These are phyloP conservation scores for Blastobotrys americana DNA, from an alignment of 805 yeast genomes.

Conservation along the genomic window DNA sequence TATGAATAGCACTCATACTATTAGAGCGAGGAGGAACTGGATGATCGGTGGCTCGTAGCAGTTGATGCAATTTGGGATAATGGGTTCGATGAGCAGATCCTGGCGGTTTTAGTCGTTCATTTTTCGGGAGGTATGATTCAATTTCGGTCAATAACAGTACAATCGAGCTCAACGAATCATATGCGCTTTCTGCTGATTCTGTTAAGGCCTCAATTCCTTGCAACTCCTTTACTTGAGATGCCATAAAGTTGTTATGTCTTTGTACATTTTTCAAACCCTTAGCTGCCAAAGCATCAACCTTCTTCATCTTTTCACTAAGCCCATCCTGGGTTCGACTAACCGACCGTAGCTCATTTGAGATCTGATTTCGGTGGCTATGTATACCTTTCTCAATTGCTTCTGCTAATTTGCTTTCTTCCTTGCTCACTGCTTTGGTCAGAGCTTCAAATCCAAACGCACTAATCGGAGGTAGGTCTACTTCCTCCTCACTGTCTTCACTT, in stretches of 20 bases:
- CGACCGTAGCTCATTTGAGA: slow-evolving; percentile 16
- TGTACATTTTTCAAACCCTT: slow-evolving; percentile 10
- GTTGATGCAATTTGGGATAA: slow-evolving; percentile 36
- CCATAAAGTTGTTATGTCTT: slow-evolving; percentile 5
- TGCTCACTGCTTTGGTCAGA: slow-evolving; percentile 9
- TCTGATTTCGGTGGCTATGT: slow-evolving; percentile 13
- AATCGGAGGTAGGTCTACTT: slow-evolving; percentile 4
- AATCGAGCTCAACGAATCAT: slow-evolving; percentile 11
- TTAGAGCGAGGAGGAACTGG: not conserved
- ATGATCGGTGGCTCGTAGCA: slow-evolving; percentile 13
- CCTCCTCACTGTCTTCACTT: not conserved
- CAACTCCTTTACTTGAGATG: slow-evolving; percentile 1
- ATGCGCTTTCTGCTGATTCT: slow-evolving; percentile 9
- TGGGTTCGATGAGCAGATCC: slow-evolving; percentile 38
- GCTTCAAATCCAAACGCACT: slow-evolving; percentile 7
- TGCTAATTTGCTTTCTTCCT: slow-evolving; percentile 6
- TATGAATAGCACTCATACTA: not conserved
- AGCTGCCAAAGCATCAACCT: slow-evolving; percentile 15
- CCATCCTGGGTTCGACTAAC: slow-evolving; percentile 13
- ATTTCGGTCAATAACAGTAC: slow-evolving; percentile 18
- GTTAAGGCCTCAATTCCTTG: slow-evolving; percentile 9
- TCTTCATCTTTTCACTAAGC: slow-evolving; percentile 14
- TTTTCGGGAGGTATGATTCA: slow-evolving; percentile 33
- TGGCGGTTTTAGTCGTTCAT: slow-evolving; percentile 33
- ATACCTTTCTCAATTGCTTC: slow-evolving; percentile 9